phyloP scores from a whole-genome alignment of 2,329 filamentous ascomycete genomes.

The Colletotrichum incanum region DNA sequence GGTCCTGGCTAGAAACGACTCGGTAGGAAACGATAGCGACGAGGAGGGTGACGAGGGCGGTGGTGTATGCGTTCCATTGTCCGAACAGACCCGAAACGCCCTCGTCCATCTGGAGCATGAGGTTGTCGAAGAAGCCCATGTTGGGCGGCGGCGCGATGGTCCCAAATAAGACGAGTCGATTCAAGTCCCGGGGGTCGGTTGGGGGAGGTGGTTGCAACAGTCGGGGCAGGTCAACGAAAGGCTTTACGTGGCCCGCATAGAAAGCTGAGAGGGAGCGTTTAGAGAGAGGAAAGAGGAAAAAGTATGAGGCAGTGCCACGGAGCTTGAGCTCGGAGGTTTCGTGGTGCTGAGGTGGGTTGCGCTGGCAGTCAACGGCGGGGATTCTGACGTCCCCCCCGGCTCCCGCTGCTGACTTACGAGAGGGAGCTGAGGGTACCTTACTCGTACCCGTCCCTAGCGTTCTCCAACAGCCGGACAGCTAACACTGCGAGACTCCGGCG shows the following conservation, averaged over 20 bases:
- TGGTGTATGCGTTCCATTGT: constrained; percentile 89
- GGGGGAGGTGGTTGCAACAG: background rate
- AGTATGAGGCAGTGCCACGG: constrained; percentile 35
- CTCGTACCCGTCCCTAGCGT: constrained; percentile 12
- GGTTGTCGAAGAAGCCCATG: constrained; percentile 65
- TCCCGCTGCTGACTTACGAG: constrained; percentile 16
- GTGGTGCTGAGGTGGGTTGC: constrained; percentile 38
- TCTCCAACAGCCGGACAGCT: constrained; percentile 12
- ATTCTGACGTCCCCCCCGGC: constrained; percentile 39
- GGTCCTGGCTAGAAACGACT: constrained; percentile 80
- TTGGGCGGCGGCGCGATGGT: constrained; percentile 36
- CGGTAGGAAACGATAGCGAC: constrained; percentile 79
- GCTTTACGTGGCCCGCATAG: constrained; percentile 41
- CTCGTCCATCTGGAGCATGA: constrained; percentile 80
- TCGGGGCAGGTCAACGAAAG: constrained; percentile 8
- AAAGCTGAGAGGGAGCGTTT: constrained; percentile 31
- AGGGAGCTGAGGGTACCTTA: constrained; percentile 19
- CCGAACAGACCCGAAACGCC: constrained; percentile 78
- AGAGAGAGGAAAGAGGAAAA: constrained; percentile 1
- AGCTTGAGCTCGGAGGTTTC: constrained; percentile 40
- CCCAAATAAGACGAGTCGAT: constrained; percentile 2
- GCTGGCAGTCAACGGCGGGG: constrained; percentile 39
- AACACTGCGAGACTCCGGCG: background rate
- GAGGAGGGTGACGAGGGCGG: constrained; percentile 77
- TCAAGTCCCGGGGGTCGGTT: constrained; percentile 15